phyloP scores from a whole-genome alignment of 768 basidiomycete genomes.

The Suillus clintonianus region DNA sequence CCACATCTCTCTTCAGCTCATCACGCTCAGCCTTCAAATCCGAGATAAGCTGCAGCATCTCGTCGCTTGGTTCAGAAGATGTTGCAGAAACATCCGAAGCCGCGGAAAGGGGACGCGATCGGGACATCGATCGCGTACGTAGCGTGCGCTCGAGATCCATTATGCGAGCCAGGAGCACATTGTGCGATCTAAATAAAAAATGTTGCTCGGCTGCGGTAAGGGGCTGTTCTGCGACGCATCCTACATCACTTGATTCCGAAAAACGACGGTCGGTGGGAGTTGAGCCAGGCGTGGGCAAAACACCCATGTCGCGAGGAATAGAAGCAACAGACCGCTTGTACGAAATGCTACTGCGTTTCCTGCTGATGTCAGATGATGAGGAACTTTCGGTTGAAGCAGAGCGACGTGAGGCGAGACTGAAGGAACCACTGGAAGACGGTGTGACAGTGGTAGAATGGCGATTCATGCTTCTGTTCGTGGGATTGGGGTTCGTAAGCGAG shows the following conservation, averaged over 20 bases:
- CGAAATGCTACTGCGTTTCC: slow-evolving; percentile 68
- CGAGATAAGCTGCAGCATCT: slow-evolving; percentile 72
- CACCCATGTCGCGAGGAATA: slow-evolving; percentile 38
- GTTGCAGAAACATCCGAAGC: slow-evolving; percentile 42
- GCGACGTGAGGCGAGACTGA: slow-evolving; percentile 15
- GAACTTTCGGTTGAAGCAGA: slow-evolving; percentile 23
- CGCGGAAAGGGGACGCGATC: slow-evolving; percentile 54
- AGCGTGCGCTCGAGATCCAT: slow-evolving; percentile 75
- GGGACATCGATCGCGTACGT: slow-evolving; percentile 41
- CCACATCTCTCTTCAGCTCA: slow-evolving; percentile 83
- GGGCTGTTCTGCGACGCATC: slow-evolving; percentile 38
- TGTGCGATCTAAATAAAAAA: slow-evolving; percentile 85
- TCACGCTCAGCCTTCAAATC: slow-evolving; percentile 89
- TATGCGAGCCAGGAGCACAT: slow-evolving; percentile 79
- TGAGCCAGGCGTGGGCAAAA: slow-evolving; percentile 73
- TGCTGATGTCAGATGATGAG: slow-evolving; percentile 30
- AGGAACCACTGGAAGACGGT: slow-evolving; percentile 13
- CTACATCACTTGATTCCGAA: slow-evolving; percentile 31
- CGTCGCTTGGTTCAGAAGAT: slow-evolving; percentile 62
- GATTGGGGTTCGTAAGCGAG: slow-evolving; percentile 20
- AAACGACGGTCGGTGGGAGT: slow-evolving; percentile 61
- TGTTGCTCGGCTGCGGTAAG: slow-evolving; percentile 77
- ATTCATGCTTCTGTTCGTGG: not conserved
- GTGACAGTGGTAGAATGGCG: slow-evolving; percentile 8
- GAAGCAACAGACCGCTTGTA: slow-evolving; percentile 57